A percentile compares a stretch with the other conserved stretches of the same genome.
These are phyloP conservation scores for Colletotrichum sp. DNA, from an alignment of 2,329 filamentous ascomycete genomes.

Conservation along the genomic window DNA sequence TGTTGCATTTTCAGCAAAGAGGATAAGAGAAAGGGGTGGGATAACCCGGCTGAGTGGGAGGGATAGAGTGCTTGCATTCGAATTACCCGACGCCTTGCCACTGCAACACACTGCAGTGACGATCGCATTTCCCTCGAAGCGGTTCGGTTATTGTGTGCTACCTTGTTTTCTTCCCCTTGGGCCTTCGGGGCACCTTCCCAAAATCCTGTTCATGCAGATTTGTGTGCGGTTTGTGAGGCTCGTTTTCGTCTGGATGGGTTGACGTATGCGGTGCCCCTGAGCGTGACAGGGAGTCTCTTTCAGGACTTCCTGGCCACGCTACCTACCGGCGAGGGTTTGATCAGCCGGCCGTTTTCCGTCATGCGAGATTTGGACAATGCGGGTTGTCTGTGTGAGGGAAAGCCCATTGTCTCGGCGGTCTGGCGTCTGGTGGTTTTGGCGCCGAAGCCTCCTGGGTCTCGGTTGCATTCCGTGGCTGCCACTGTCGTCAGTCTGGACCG, in stretches of 20 bases:
- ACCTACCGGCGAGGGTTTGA: neutral
- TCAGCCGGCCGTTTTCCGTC: neutral
- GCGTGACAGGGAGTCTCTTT: neutral
- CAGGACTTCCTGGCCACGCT: neutral
- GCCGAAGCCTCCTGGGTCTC: neutral
- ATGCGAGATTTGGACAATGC: neutral
- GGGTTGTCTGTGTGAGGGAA: neutral
- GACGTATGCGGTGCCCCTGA: neutral
- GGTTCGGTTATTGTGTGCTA: neutral
- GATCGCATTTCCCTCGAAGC: neutral
- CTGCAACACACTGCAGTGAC: neutral
- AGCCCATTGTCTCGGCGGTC: neutral
- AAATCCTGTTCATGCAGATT: neutral
- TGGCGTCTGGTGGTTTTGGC: neutral
- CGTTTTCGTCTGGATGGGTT: neutral
- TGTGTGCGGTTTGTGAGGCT: neutral
- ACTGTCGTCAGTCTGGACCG: neutral
- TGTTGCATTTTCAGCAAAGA: neutral
- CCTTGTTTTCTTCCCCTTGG: neutral
- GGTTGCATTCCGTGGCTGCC: neutral
- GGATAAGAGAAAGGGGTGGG: neutral
- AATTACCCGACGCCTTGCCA: neutral
- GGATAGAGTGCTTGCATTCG: neutral
- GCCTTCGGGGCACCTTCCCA: neutral
- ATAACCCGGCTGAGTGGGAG: neutral